Conservation (phyloP, 2,329 filamentous ascomycete genomes). For the Aureobasidium sp. region DNA sequence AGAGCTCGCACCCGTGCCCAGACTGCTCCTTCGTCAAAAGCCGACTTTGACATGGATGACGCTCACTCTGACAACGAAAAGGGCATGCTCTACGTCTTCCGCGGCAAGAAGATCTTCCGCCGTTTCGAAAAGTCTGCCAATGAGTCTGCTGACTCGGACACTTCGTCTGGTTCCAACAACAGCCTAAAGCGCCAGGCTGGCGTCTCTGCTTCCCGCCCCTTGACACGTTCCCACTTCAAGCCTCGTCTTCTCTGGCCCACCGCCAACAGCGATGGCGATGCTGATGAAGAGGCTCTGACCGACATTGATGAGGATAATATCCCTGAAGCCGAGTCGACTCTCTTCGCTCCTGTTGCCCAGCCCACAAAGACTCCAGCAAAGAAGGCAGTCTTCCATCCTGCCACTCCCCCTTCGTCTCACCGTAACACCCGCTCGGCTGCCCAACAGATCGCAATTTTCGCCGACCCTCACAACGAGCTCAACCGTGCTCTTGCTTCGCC, state of each 20-base stretch:
- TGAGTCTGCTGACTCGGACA: conserved; percentile 39
- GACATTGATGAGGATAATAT: conserved; percentile 46
- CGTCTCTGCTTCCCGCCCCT: conserved; percentile 46
- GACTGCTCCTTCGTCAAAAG: conserved; percentile 54
- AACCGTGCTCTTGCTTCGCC: conserved; percentile 2
- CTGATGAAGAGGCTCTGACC: conserved; percentile 64
- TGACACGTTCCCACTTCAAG: conserved; percentile 75
- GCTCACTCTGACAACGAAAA: conserved; percentile 68
- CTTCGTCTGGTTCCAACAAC: conserved; percentile 24
- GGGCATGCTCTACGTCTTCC: conserved; percentile 80
- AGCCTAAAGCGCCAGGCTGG: conserved; percentile 43
- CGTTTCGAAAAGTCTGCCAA: conserved; percentile 60
- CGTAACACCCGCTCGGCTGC: conserved; percentile 64
- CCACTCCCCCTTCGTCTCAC: conserved; percentile 68
- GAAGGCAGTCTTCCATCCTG: conserved; percentile 53
- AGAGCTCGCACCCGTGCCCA: conserved; percentile 50
- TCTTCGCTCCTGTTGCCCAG: conserved; percentile 21
- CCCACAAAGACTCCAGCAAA: conserved; percentile 29
- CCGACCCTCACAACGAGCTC: conserved; percentile 8
- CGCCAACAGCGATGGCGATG: conserved; percentile 50
- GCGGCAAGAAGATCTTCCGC: conserved; percentile 82
- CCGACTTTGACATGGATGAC: conserved; percentile 62
- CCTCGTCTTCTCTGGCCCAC: conserved; percentile 75
- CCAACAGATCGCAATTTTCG: conserved; percentile 18
- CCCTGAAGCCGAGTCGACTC: conserved; percentile 29